phyloP scores from a whole-genome alignment of 1,284 basidiomycete genomes.

The Malassezia caprae region DNA sequence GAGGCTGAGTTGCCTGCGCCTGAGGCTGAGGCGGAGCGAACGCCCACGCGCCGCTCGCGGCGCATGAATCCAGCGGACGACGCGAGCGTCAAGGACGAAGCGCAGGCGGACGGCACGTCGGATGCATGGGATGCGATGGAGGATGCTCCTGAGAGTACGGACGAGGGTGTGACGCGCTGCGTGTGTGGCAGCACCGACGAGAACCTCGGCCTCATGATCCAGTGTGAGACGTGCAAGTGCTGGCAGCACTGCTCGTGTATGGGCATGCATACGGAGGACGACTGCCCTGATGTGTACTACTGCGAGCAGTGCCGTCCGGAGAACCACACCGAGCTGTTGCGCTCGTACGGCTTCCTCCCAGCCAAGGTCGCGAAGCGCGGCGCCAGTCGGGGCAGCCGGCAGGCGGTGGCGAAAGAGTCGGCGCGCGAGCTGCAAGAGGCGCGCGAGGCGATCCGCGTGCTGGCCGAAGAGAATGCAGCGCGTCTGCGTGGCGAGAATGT shows the following conservation, averaged over 20 bases:
- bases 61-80: neutral
- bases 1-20: neutral
- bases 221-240: conserved; percentile 90
- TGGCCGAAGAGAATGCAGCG: conserved; percentile 39
- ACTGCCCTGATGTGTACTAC: conserved; percentile 57
- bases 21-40: neutral
- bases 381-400: conserved; percentile 12
- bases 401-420: conserved; percentile 20
- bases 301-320: conserved; percentile 90
- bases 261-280: conserved; percentile 77
- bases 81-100: neutral
- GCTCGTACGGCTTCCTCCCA: conserved; percentile 37
- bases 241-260: conserved; percentile 98
- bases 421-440: conserved; percentile 42
- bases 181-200: conserved; percentile 72
- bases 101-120: conserved; percentile 19
- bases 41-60: conserved; percentile 3
- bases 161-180: conserved; percentile 79
- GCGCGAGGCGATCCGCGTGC: conserved; percentile 37
- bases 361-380: conserved; percentile 30
- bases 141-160: conserved; percentile 57
- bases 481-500: conserved; percentile 22
- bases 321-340: conserved; percentile 54
- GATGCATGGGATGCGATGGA: conserved; percentile 39
- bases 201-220: conserved; percentile 70